Conservation (phyloP, 2,329 filamentous ascomycete genomes). For the Elsinoe fawcettii region DNA sequence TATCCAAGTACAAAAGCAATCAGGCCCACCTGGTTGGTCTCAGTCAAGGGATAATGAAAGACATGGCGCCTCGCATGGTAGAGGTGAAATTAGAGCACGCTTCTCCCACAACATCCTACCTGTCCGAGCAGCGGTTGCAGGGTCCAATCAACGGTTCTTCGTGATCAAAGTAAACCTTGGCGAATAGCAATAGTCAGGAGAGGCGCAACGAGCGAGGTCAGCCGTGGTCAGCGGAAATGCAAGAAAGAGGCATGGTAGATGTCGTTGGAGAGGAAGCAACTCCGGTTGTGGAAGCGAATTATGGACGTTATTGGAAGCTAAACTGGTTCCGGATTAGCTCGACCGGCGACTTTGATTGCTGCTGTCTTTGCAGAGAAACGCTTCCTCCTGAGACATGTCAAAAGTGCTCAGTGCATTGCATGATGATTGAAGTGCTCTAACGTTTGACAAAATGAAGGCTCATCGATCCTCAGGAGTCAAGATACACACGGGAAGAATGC, state of each 20-base stretch:
- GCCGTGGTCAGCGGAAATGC: background rate
- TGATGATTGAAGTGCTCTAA: background rate
- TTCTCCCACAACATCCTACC: conserved; percentile 7
- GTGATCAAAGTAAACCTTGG: background rate
- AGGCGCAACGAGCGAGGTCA: background rate
- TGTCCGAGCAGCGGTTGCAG: background rate
- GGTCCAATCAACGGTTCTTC: conserved; percentile 4
- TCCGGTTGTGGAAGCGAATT: conserved; percentile 5
- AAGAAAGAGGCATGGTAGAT: background rate
- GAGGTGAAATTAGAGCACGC: conserved; percentile 1
- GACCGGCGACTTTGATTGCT: conserved; percentile 4
- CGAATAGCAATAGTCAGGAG: background rate
- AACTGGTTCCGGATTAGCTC: background rate
- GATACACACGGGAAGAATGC: background rate
- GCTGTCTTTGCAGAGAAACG: background rate
- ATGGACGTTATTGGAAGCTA: conserved; percentile 4
- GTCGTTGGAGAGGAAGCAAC: background rate
- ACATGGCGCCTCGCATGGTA: conserved; percentile 10
- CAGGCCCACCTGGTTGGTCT: conserved; percentile 8
- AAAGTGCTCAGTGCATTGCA: background rate
- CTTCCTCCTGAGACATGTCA: background rate
- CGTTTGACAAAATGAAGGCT: background rate
- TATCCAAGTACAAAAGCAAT: conserved; percentile 1
- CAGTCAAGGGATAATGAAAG: conserved; percentile 12
- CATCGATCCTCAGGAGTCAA: background rate